Evolutionary conservation across 2,329 filamentous ascomycete species (phyloP), one percentile per base, ranked within the genome.

Genomic region (Colletotrichum ledebouriae): DNA sequence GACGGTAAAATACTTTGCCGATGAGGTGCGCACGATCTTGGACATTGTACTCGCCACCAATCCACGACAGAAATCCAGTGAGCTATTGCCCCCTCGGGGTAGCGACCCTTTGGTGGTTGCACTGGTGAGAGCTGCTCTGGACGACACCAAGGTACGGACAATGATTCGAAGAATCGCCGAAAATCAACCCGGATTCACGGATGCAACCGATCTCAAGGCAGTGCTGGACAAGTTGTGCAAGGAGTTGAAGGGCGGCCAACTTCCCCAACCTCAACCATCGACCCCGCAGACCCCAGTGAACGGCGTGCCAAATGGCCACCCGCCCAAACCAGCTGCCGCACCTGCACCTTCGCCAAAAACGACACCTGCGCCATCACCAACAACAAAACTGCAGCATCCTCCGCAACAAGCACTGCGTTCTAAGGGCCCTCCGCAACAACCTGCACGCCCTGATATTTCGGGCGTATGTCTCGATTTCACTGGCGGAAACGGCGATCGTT

Each of bases 401-500:
- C 81, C 84, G 6, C 82, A 84, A 52, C 88, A 90, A 72, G 84
- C 87, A 3, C 75, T 90, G 9, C 85, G 87, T 29, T 89, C 87
- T 6, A 90, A 89, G 72, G 88, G 87, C 0, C 82, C 85, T 2
- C 84, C 84, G 17, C 75, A 77, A 7, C 75, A 76, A 7, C 77
- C 83, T 2, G 76, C 79, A 11, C 89, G 87, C 72, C 86, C 86
- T 29, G 90, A 90, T 63, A 85, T 90, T 49, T 85, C 88, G 1
- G 89, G 89, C n/a, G 82, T 92, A 13, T 87, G 91, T 1, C 87
- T 94, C 69, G 90, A 93, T 72, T 93, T 93, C 76, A 77, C 82
- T 5, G 86, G 86, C 53, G 89, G 89, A 39, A 88, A 83, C 3
- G 92, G 91, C 52, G 92, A 95, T 76, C 87, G 92, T 29, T 94